Conservation (phyloP, 768 basidiomycete species). For the Lentinula sp. region DNA sequence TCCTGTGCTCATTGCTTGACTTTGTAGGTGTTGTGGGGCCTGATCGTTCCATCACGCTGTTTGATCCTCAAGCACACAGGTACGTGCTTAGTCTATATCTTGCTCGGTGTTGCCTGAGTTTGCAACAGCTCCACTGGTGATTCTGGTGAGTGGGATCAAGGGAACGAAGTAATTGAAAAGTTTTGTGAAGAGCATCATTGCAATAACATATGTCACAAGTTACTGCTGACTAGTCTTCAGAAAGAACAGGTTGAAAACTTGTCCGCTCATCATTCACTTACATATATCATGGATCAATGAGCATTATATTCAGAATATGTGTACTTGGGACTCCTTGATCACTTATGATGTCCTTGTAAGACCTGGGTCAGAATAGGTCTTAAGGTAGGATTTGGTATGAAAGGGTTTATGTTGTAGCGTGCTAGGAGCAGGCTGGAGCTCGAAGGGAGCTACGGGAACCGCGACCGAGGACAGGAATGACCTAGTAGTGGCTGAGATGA, state of each 20-base stretch:
- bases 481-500: too few species aligned
- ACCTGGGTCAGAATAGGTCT: too few species aligned
- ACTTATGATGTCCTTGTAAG: neutral
- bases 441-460: too few species aligned
- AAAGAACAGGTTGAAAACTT: neutral
- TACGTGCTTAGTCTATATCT: neutral
- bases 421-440: too few species aligned
- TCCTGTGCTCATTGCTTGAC: neutral
- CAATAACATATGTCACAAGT: neutral
- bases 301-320: too few species aligned
- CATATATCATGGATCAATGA: too few species aligned
- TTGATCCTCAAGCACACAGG: neutral
- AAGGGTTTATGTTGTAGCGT: too few species aligned
- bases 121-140: neutral
- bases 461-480: too few species aligned
- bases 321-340: neutral
- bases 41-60: neutral
- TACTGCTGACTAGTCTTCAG: neutral
- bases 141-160: constrained; percentile 10
- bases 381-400: too few species aligned
- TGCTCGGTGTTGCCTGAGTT: neutral
- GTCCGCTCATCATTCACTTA: too few species aligned
- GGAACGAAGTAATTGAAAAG: neutral
- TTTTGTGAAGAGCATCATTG: neutral
- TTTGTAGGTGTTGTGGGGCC: neutral